Conservation (phyloP, 176 grass and related monocot genomes). For the Phyllostachys edulis region DNA sequence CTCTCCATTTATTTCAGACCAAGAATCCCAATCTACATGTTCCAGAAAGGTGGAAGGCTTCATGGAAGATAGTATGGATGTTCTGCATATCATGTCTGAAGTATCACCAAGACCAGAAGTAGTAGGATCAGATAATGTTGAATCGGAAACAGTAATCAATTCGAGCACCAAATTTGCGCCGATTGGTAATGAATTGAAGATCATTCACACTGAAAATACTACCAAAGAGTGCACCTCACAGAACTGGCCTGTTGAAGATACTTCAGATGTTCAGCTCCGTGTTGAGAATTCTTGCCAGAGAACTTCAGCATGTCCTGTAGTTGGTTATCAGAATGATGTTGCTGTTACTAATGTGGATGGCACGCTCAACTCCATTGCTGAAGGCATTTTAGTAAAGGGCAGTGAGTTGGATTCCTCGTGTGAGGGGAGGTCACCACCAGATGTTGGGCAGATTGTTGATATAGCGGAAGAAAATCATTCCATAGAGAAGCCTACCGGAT, state of each 20-base stretch:
- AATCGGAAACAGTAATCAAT: constrained; percentile 9
- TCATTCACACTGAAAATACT: constrained; percentile 10
- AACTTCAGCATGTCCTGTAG: neutral
- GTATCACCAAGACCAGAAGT: constrained; percentile 22
- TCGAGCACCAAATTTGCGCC: neutral
- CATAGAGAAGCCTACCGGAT: neutral
- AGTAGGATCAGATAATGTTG: constrained; percentile 12
- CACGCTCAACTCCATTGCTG: neutral
- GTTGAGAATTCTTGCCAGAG: constrained; percentile 25
- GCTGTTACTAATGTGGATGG: constrained; percentile 19
- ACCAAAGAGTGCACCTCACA: constrained; percentile 23
- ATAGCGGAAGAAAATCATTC: constrained; percentile 4
- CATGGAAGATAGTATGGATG: neutral
- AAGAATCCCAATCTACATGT: constrained; percentile 19
- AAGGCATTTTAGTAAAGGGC: constrained; percentile 1
- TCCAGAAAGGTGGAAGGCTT: constrained; percentile 13
- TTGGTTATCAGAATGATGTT: constrained; percentile 31
- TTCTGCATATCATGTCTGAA: constrained; percentile 27
- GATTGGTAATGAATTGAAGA: constrained; percentile 7
- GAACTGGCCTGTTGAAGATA: constrained; percentile 16
- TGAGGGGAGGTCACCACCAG: constrained; percentile 12
- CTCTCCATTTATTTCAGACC: neutral
- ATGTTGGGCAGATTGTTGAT: neutral
- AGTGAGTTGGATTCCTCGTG: constrained; percentile 31
- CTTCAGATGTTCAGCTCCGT: constrained; percentile 17